Conservation (phyloP, 2,329 filamentous ascomycete species). For the Colletotrichum sidae region DNA sequence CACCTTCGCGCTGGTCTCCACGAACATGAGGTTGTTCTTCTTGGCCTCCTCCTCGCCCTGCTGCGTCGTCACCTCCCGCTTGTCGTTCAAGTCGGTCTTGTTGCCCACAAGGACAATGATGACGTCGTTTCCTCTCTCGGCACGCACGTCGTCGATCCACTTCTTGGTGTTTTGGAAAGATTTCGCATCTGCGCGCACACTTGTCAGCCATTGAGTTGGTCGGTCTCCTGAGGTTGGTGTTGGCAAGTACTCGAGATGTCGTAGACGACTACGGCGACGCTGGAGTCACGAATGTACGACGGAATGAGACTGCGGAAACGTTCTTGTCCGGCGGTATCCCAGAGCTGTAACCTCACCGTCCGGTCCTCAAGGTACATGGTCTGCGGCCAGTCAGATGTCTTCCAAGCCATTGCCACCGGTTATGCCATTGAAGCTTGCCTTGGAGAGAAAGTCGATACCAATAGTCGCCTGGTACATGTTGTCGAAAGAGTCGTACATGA, state of each 20-base stretch:
- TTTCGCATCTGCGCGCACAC: conserved; percentile 75
- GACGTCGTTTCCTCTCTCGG: conserved; percentile 96
- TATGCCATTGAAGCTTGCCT: conserved; percentile 66
- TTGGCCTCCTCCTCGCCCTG: conserved; percentile 98
- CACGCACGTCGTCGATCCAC: conserved; percentile 98
- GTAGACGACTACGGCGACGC: conserved; percentile 97
- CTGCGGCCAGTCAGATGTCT: conserved; percentile 53
- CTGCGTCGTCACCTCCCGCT: conserved; percentile 94
- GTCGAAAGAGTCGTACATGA: conserved; percentile 99
- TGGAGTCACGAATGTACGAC: conserved; percentile 98
- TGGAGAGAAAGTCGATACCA: conserved; percentile 98
- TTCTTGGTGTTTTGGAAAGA: conserved; percentile 99
- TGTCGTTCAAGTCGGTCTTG: conserved; percentile 99
- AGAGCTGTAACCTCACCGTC: conserved; percentile 95
- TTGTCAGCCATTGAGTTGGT: background rate
- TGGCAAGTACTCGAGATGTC: conserved; percentile 83
- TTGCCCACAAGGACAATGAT: conserved; percentile 99
- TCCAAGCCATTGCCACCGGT: no score
- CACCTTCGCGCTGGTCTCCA: conserved; percentile 97
- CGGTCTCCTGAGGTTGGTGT: background rate
- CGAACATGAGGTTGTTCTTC: conserved; percentile 98
- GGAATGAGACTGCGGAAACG: conserved; percentile 97
- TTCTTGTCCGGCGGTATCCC: conserved; percentile 98
- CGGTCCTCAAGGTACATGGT: conserved; percentile 99
- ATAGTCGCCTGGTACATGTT: conserved; percentile 99